Base-by-base conservation (phyloP, 805 yeast genomes). In the Lipomyces sp. region DNA sequence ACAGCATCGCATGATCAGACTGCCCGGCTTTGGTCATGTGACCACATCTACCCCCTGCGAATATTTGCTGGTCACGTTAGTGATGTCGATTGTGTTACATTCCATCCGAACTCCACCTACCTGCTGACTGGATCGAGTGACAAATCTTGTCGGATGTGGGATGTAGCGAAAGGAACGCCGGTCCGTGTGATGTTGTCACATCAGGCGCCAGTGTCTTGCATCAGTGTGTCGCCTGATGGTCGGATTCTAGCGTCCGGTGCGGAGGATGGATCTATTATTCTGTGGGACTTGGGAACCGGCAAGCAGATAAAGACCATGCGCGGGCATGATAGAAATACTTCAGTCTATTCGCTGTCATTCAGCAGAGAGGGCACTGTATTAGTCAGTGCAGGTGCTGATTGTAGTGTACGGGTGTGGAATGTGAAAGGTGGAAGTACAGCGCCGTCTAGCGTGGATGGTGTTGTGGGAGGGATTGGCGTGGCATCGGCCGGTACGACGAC, bases 61-160 rank as follows among this genome's bases (percentile, higher is more conserved):
- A 90, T 95, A 33, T 94, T 95, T 81, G 98, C 98, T 0, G 99
- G 99, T 0, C 99, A 95, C 79, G 84, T 93, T 73, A 90, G 92
- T 74, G 99, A 95, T 80, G 98, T 95, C 50, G 98, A 95, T 76
- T 87, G 94, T 30, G 96, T 94, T 48, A 88, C 87, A 59, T 95
- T 94, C 84, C 99, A 95, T 79, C 98, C 99, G 33, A 95, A 95
- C 77, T 93, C 97, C 7, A 90, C 93, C 59, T 95, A 95, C 76
- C 87, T 95, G 5, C 88, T 95, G 75, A 94, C 99, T 0, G 99
- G 99, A 5, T 91, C 97, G 4, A 86, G 93, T 69, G 99, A 95
- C 79, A 92, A 92, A 79, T 92, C 98, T 0, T 89, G 96, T 75
- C 84, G 99, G 70, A 93, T 95, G 98, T 95, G 99, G 99, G 99